Base-by-base conservation (phyloP, 768 basidiomycete genomes). In the Hebeloma cylindrosporum region DNA sequence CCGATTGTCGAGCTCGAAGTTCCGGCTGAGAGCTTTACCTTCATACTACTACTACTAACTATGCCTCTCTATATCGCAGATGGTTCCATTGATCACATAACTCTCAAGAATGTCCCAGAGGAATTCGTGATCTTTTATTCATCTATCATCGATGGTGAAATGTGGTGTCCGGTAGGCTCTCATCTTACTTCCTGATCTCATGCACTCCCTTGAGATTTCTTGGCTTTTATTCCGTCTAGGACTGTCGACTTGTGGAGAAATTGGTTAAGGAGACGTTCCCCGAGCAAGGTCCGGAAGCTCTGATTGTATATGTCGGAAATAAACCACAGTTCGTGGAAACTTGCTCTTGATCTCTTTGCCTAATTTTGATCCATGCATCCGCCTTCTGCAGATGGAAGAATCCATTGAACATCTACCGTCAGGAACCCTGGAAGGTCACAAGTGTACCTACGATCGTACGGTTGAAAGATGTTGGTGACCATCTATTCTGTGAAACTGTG, bases 141-240 rank as follows among this genome's bases (percentile, higher is more conserved):
- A 7, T 86, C 83, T 14, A 68, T 81, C 38, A 73, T 79, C 1
- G 70, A 78, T 46, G 85, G 80, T 20, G 60, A 67, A 42, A 63
- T 82, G 58, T 89, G 88, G 87, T 89, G 87, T 58, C 77, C 83
- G 18, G 87, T 88, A 53, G 35, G 74, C 71, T n/a, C 42, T 45
- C 26, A 31, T 28, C 21, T 5, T 14, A n/a, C n/a, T 7, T 14
- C 14, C 16, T 36, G 25, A 37, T 13, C 25, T 7, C 0, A 10
- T 20, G 7, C n/a, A 21, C 1, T 10, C 17, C n/a, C 29, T 29
- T 47, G 29, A 40, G 20, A 16, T 38, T 14, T 34, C 25, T 25
- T 45, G 4, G 14, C 22, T 38, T 27, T 26, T 7, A 29, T 31
- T 29, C 1, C 27, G 5, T 33, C 31, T 27, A 73, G 88, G 88